Evolutionary conservation across 768 basidiomycete genomes (phyloP), one percentile per base, ranked within the genome.

Genomic region (Cystobasidium tubakii): DNA sequence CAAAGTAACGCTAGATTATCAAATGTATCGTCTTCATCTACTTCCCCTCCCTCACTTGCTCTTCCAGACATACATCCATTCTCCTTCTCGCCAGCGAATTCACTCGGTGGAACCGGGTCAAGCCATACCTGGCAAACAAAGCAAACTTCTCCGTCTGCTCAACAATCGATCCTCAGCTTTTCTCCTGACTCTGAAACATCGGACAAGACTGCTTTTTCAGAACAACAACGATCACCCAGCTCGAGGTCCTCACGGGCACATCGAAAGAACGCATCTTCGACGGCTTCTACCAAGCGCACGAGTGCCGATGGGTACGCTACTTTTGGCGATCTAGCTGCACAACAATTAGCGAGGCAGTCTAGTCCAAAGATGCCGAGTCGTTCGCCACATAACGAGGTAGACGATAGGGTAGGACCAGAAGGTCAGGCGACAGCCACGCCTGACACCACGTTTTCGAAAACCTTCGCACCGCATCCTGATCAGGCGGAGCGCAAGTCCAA

Each of bases 171-270:
- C 53, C 25, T 71, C 6, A 55, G 50, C 50, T 71, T 71, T 44
- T 71, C 69, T n/a, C 69, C 69, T 1, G 69, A 71, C 54, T 65
- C 63, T 19, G 36, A 65, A 42, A 42, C 31, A 25, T 36, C 63
- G 23, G 57, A 60, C 29, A 60, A 34, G 4, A 15, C 57, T 2
- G 21, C 21, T 6, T 60, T 60, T 21, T 29, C 29, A 13, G 39
- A 46, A 9, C 63, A 21, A 36, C 63, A 39, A 29, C 10, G 27
- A 19, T 29, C 13, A 23, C 57, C 57, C 17, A 21, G 36, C 15
- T 62, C 57, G 25, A 33, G 15, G 17, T 15, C 17, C 4, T 12
- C 27, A 13, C 15, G 25, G 31, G 15, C 29, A 23, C 63, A 65
- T 36, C 63, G 63, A 12, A 65, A 65, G 39, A 65, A 65, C 19